Evolutionary conservation across 139 green algal species (phyloP), one percentile per base, ranked within the genome.

Genomic region (Chlamydomonas sp.): DNA sequence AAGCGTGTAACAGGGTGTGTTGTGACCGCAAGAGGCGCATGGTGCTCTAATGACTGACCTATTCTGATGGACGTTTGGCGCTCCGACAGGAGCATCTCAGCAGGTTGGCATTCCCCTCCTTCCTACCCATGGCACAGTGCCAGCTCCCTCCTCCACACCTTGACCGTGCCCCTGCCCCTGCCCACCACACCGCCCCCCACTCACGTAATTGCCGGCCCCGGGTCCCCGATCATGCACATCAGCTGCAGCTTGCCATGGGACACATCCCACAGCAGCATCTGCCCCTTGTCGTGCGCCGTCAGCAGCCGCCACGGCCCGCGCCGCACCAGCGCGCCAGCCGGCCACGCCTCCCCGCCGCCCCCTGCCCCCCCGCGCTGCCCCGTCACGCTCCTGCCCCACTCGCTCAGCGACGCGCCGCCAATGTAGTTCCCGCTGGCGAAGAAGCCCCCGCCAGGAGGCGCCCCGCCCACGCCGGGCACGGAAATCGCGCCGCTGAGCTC

Each of bases 181-280:
- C 73, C 73, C 73, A 2, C 31, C 2, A 31, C 31, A 31, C 73
- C 3, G 4, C 3, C 59, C 76, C 57, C 5, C 3, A 18, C 83
- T 88, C 74, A 88, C 83, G 78, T 12, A 60, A 88, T 79, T 5
- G 62, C 8, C 7, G 74, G 63, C 4, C 83, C 83, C 7, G 31
- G 49, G 7, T 88, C 60, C 1, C 83, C 83, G 5, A 88, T 88
- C 4, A 74, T 61, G 49, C 83, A 88, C 2, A 88, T 75, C 18
- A 88, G 72, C 74, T 88, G 83, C 73, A 88, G 83, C 83, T 71
- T 72, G 3, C 73, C 63, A 0, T 73, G 73, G 9, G 83, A 59
- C 63, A 88, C 20, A 15, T 88, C 83, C 83, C 83, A 88, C 83
- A 88, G 81, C 60, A 88, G 74, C 74, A 88, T 63, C 63, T 88